Evolutionary conservation across 306 rosid genomes (phyloP), one percentile per base, ranked within the genome.

Genomic region (Cicer yamashitae): DNA sequence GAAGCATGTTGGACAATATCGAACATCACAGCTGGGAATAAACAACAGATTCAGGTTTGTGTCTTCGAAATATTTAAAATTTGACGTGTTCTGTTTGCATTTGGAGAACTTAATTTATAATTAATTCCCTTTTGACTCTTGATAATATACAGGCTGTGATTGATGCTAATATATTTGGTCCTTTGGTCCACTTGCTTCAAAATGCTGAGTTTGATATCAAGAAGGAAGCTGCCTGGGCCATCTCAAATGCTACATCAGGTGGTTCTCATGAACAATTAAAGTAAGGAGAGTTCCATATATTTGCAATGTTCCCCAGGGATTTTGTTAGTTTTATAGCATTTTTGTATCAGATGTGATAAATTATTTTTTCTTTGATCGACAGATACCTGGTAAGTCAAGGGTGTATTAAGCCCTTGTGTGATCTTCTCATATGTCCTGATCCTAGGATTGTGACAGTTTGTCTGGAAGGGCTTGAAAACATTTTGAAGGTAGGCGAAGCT

Each of bases 211-310:
- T 93, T 87, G 98, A 93, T 83, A 93, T 93, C 65, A 93, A 90
- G 89, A 93, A 93, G 73, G 98, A 93, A 80, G 98, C 98, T 80
- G 98, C 98, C 1, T 93, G 98, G 98, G 98, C 96, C 10, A 86
- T 93, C 76, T 93, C 98, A 62, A 93, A 93, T 87, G 97, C 61
- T 53, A 89, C 97, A 46, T 93, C 98, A 10, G 98, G 97, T 57
- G 98, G 98, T 66, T 71, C 97, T 78, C 92, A 83, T 62, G 98
- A 93, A 3, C 98, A 91, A 83, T 83, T 91, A 67, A 89, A 89
- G 98, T 93, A 88, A 7, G 82, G 13, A 59, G 15, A 65, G 38
- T 75, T 7, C 7, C 59, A 25, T 71, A 15, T 46, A 12, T 39
- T 71, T 73, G 40, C 51, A 58, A 39, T 12, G 7, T 59, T 41